Evolutionary conservation across 257 asterid genomes (phyloP).

Genomic region (Solanum acaule): DNA sequence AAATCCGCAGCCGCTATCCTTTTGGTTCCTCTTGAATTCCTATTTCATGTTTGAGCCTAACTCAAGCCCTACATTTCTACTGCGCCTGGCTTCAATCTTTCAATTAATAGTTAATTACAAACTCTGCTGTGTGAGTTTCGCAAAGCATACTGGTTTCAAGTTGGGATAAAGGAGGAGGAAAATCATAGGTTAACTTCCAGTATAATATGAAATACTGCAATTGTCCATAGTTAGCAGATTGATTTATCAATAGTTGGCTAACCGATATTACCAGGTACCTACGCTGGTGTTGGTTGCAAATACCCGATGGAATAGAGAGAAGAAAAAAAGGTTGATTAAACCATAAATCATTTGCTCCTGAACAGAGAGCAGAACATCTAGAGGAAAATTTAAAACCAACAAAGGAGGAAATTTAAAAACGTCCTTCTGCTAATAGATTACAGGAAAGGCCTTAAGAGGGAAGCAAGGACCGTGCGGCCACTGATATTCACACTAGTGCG

Average conservation of each 20-base stretch:
- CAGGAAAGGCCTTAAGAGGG: background rate
- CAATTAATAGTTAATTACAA: background rate
- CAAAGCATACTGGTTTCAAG: background rate
- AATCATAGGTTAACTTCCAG: background rate
- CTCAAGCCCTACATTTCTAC: background rate
- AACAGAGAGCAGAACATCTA: background rate
- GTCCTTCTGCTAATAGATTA: background rate
- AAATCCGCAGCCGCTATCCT: too few relatives aligned
- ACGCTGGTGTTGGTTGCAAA: background rate
- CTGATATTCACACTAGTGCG: background rate
- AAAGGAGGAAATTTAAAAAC: background rate
- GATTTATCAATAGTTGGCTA: background rate
- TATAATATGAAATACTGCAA: background rate
- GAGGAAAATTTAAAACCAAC: background rate
- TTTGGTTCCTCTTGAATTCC: background rate
- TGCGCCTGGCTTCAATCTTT: background rate
- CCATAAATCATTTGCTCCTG: background rate
- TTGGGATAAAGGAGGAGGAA: background rate
- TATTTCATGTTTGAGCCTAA: background rate
- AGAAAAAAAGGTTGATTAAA: background rate
- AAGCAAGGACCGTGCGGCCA: background rate
- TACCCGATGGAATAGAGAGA: background rate
- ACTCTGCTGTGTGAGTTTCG: background rate
- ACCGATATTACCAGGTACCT: background rate
- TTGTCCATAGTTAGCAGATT: background rate